These are phyloP conservation scores for Amesomyces nigricolor DNA, from an alignment of 2,329 filamentous ascomycete species.

Conservation along the genomic window DNA sequence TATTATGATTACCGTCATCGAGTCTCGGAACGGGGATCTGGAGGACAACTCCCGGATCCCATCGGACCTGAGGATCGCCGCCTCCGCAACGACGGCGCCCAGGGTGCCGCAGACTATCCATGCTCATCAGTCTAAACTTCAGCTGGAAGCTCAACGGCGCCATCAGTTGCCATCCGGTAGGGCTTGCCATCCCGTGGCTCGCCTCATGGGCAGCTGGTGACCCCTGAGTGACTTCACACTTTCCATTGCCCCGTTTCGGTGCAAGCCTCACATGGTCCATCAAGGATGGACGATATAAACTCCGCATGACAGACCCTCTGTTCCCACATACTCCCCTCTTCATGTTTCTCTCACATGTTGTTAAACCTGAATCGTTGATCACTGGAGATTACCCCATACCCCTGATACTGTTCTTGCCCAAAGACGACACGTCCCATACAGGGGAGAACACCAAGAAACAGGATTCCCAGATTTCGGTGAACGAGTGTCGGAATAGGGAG, in stretches of 20 bases:
- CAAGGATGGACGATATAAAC: conserved; percentile 10
- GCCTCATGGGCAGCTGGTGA: neutral
- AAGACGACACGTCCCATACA: too few relatives aligned
- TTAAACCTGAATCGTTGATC: too few relatives aligned
- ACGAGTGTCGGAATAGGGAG: too few relatives aligned
- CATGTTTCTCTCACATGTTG: too few relatives aligned
- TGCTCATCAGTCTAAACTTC: conserved; percentile 14
- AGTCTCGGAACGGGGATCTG: conserved; percentile 3
- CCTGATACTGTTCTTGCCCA: too few relatives aligned
- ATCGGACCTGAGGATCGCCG: conserved; percentile 9
- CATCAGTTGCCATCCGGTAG: conserved; percentile 9
- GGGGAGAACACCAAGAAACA: too few relatives aligned
- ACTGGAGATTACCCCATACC: too few relatives aligned
- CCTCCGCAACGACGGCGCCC: conserved; percentile 8
- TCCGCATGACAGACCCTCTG: neutral
- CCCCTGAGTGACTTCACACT: conserved; percentile 1
- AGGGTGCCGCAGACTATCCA: conserved; percentile 6
- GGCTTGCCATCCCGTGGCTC: neutral
- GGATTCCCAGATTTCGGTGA: too few relatives aligned
- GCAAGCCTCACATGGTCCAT: neutral
- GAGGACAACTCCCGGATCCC: conserved; percentile 1
- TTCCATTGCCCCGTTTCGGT: neutral
- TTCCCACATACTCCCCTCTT: neutral
- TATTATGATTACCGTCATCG: conserved; percentile 3
- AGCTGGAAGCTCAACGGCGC: conserved; percentile 14